Evolutionary conservation across 202 grass and related monocot species (phyloP).

Genomic region (Brachypodium distachyon): DNA sequence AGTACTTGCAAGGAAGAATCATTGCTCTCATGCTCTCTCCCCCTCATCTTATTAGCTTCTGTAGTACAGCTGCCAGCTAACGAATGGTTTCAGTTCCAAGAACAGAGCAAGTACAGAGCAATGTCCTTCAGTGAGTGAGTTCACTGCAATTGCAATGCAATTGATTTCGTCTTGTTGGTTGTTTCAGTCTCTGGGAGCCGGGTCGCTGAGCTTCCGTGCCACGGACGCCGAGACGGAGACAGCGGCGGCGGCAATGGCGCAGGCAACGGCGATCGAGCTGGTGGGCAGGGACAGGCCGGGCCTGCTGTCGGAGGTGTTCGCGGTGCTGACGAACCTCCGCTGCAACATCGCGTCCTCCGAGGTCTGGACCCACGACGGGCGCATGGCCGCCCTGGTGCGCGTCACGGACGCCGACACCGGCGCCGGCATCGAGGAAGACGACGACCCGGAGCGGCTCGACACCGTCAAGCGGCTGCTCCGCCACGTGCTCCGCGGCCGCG

Average conservation of each 20-base stretch:
- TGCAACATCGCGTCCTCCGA: slow-evolving; percentile 86
- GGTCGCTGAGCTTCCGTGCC: slow-evolving; percentile 42
- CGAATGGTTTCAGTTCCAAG: not conserved
- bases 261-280: slow-evolving; percentile 75
- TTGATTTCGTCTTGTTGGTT: not conserved
- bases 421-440: slow-evolving; percentile 42
- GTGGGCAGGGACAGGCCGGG: slow-evolving; percentile 71
- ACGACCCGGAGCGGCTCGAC: slow-evolving; percentile 42
- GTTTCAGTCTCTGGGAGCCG: slow-evolving; percentile 61
- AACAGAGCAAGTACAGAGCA: slow-evolving; percentile 7
- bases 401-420: slow-evolving; percentile 56
- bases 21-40: too few species aligned
- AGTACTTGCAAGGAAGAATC: not conserved
- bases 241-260: slow-evolving; percentile 16
- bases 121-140: not conserved
- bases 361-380: slow-evolving; percentile 85
- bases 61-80: not conserved
- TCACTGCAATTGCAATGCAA: not conserved
- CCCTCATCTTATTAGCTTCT: too few species aligned
- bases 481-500: slow-evolving; percentile 62
- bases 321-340: slow-evolving; percentile 66
- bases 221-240: slow-evolving; percentile 38
- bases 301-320: slow-evolving; percentile 90
- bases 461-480: slow-evolving; percentile 53
- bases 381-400: slow-evolving; percentile 81